Conservation (phyloP, 2,329 filamentous ascomycete genomes). For the Penicillium paneum region DNA sequence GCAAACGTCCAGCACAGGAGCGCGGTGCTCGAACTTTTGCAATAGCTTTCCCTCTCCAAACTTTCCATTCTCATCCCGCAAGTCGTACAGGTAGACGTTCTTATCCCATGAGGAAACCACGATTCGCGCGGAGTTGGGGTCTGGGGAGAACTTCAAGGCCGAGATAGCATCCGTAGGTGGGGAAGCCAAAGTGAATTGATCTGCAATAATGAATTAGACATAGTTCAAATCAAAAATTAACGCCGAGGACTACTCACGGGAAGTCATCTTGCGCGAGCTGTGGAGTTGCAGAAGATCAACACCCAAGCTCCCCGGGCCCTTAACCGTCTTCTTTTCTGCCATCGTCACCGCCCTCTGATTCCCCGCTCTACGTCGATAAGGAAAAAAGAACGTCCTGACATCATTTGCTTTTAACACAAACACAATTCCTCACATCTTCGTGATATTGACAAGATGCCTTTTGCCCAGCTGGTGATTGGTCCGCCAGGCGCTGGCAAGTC, state of each 20-base stretch:
- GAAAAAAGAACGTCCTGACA: slow-evolving; percentile 11
- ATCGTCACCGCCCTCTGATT: slow-evolving; percentile 28
- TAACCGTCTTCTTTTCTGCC: slow-evolving; percentile 33
- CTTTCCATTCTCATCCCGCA: slow-evolving; percentile 53
- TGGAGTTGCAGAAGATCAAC: slow-evolving; percentile 16
- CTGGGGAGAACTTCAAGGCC: slow-evolving; percentile 77
- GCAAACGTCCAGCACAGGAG: slow-evolving; percentile 85
- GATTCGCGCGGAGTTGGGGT: slow-evolving; percentile 68
- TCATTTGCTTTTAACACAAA: not conserved
- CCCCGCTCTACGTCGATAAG: slow-evolving; percentile 24
- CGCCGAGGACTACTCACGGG: slow-evolving; percentile 35
- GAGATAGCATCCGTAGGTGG: slow-evolving; percentile 86
- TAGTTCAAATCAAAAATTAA: not conserved
- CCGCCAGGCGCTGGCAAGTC: slow-evolving; percentile 94
- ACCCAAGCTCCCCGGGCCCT: slow-evolving; percentile 22
- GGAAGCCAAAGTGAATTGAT: slow-evolving; percentile 78
- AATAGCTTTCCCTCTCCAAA: slow-evolving; percentile 62
- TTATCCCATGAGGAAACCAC: slow-evolving; percentile 96
- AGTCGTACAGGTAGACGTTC: slow-evolving; percentile 85
- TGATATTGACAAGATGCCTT: slow-evolving; percentile 46
- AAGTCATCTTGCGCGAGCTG: slow-evolving; percentile 37
- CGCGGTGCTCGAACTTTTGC: slow-evolving; percentile 73
- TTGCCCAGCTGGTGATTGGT: slow-evolving; percentile 82
- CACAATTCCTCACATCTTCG: not conserved
- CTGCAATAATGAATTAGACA: slow-evolving; percentile 23